phyloP scores from a whole-genome alignment of 2,329 filamentous ascomycete species.

The Sarocladium brachiariae region DNA sequence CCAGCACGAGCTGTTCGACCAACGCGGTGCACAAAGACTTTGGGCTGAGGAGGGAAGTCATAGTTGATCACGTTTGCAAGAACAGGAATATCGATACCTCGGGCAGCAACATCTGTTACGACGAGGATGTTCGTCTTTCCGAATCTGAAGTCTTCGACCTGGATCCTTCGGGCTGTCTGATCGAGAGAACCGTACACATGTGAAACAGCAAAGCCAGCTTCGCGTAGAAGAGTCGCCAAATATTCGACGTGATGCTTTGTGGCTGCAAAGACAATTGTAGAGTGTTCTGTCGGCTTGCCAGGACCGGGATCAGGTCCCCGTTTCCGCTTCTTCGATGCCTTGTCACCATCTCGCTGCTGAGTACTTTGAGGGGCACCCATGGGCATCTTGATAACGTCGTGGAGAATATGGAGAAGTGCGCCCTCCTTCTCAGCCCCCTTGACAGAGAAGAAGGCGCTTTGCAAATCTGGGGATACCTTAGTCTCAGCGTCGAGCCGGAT shows the following conservation, averaged over 20 bases:
- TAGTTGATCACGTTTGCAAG: conserved; percentile 98
- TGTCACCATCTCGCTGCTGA: conserved; percentile 34
- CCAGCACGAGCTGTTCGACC: conserved; percentile 93
- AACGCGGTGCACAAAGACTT: conserved; percentile 93
- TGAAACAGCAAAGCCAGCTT: conserved; percentile 81
- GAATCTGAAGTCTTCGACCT: conserved; percentile 82
- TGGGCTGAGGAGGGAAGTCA: conserved; percentile 93
- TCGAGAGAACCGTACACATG: conserved; percentile 94
- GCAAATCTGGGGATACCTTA: conserved; percentile 92
- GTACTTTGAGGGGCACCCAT: conserved; percentile 52
- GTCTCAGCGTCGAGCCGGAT: conserved; percentile 89
- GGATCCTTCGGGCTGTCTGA: conserved; percentile 84
- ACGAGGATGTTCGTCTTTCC: conserved; percentile 86
- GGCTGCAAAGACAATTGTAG: conserved; percentile 89
- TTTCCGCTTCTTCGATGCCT: conserved; percentile 64
- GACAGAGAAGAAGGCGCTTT: conserved; percentile 89
- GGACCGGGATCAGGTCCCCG: conserved; percentile 42
- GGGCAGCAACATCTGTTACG: conserved; percentile 91
- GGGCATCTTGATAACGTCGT: conserved; percentile 90
- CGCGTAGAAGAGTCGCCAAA: conserved; percentile 68
- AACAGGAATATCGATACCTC: conserved; percentile 96
- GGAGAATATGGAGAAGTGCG: conserved; percentile 77
- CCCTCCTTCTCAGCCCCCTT: conserved; percentile 94
- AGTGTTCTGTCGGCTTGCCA: conserved; percentile 74
- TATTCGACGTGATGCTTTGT: conserved; percentile 99